These are phyloP conservation scores for Phylloporus scabripes DNA, from an alignment of 768 basidiomycete species.

Conservation along the genomic window DNA sequence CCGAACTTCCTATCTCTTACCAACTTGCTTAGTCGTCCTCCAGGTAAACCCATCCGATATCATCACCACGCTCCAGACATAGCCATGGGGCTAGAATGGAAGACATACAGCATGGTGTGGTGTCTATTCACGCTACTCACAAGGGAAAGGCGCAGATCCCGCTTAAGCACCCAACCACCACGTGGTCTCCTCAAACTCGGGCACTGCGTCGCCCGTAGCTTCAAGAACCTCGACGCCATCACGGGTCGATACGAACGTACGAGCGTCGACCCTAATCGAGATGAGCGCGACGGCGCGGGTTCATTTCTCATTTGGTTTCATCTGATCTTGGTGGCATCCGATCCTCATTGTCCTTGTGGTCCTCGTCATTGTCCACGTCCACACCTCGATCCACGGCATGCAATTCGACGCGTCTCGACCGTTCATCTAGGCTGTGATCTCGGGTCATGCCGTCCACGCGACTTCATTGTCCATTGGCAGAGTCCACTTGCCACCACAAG, in stretches of 20 bases:
- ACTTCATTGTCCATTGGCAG: conserved; percentile 4
- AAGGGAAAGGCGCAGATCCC: background rate
- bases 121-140: background rate
- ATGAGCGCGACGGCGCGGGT: background rate
- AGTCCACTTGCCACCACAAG: background rate
- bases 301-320: background rate
- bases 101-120: background rate
- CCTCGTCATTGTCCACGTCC: background rate
- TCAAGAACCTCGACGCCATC: background rate
- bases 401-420: background rate
- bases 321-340: background rate
- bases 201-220: background rate
- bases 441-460: background rate
- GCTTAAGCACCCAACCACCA: background rate
- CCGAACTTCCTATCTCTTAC: background rate
- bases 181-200: background rate
- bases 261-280: background rate
- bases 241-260: background rate
- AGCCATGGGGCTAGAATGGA: background rate
- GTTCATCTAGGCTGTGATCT: background rate
- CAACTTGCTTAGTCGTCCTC: background rate
- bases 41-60: background rate
- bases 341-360: background rate
- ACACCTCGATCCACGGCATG: background rate
- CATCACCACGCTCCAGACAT: background rate